Evolutionary conservation across 2,329 filamentous ascomycete species (phyloP).

Genomic region (Ceratocystis variospora): DNA sequence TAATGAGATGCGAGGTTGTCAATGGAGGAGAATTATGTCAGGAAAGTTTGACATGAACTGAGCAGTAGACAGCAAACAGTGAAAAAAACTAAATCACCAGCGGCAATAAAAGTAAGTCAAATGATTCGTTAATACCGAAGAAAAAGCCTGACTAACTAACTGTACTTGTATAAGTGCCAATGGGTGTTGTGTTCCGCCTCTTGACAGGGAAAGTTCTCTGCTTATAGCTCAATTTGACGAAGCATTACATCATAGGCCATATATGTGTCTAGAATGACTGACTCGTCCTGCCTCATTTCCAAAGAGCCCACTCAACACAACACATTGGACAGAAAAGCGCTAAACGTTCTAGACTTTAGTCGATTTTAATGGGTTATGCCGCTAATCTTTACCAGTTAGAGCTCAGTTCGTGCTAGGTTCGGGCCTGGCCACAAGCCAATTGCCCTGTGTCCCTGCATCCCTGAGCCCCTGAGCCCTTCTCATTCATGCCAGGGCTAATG

Average conservation of each 20-base stretch:
- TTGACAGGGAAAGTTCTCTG: too few species aligned
- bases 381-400: background rate
- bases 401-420: background rate
- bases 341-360: background rate
- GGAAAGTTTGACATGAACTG: background rate
- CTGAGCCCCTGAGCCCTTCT: background rate
- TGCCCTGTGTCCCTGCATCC: background rate
- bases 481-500: conserved; percentile 6
- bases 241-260: background rate
- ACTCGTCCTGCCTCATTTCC: background rate
- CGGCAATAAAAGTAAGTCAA: background rate
- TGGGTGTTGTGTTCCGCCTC: too few species aligned
- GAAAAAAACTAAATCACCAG: background rate
- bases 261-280: too few species aligned
- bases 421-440: background rate
- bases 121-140: too few species aligned
- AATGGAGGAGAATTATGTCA: too few species aligned
- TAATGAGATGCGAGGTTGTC: too few species aligned
- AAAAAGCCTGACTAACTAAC: background rate
- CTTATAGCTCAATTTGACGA: background rate
- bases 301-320: background rate
- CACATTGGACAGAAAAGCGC: background rate
- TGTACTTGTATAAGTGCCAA: background rate
- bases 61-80: background rate
- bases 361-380: background rate